Evolutionary conservation across 139 green algal genomes (phyloP).

Genomic region (Micractinium sp.): DNA sequence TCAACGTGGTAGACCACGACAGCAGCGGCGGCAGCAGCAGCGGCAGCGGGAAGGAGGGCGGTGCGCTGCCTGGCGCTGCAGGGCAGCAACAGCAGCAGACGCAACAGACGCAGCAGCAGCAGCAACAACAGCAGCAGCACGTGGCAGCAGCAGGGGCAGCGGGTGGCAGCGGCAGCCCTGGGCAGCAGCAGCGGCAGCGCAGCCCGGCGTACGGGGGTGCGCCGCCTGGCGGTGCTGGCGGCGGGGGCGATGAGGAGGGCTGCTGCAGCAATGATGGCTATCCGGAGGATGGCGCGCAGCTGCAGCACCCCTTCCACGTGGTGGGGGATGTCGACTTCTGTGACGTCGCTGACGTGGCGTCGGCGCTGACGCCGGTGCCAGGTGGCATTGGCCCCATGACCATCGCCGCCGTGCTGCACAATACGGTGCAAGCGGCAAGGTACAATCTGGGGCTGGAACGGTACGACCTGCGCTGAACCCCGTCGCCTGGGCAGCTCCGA

Average conservation of each 20-base stretch:
- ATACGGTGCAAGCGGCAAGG: conserved; percentile 57
- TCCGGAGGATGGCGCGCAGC: background rate
- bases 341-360: conserved; percentile 65
- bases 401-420: conserved; percentile 94
- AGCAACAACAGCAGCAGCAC: background rate
- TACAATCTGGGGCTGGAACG: conserved; percentile 13
- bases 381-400: conserved; percentile 98
- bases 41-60: background rate
- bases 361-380: conserved; percentile 93
- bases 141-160: too few relatives aligned
- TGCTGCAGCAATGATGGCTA: background rate
- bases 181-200: background rate
- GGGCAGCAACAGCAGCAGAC: background rate
- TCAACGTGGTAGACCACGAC: conserved; percentile 86
- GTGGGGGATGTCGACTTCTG: conserved; percentile 91
- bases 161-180: background rate
- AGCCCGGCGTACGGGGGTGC: background rate
- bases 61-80: background rate
- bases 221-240: too few relatives aligned
- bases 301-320: conserved; percentile 54
- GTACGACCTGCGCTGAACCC: too few relatives aligned
- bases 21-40: background rate
- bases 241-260: background rate
- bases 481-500: too few relatives aligned
- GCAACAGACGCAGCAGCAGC: background rate